Evolutionary conservation across 2,329 filamentous ascomycete species (phyloP).

Genomic region (Dendrostoma leiphaemia): DNA sequence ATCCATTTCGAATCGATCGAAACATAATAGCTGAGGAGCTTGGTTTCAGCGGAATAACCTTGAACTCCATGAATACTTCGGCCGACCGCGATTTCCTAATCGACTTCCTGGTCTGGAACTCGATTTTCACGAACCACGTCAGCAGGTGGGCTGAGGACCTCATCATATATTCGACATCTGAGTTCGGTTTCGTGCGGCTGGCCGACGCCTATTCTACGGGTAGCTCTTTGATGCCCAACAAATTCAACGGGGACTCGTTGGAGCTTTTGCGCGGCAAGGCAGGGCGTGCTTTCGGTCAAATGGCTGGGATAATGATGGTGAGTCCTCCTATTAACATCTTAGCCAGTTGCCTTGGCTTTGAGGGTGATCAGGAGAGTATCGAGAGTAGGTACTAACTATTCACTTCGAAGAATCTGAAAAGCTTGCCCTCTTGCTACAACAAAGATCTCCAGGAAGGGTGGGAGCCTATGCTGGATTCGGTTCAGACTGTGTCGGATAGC

Average conservation of each 20-base stretch:
- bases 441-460: conserved; percentile 70
- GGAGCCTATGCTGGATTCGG: conserved; percentile 72
- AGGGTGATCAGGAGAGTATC: no score
- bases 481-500: conserved; percentile 71
- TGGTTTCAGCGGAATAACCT: conserved; percentile 71
- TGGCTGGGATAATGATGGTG: conserved; percentile 62
- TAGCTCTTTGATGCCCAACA: conserved; percentile 75
- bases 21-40: conserved; percentile 76
- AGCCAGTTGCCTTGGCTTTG: no score
- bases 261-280: conserved; percentile 64
- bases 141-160: conserved; percentile 81
- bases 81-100: conserved; percentile 79
- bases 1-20: conserved; percentile 78
- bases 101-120: conserved; percentile 78
- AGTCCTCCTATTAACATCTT: no score
- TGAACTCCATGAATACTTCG: conserved; percentile 75
- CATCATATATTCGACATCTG: conserved; percentile 75
- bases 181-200: conserved; percentile 73
- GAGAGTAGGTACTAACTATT: no score
- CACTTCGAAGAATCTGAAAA: no score
- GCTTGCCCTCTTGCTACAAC: conserved; percentile 71
- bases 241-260: conserved; percentile 78
- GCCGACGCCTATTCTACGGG: conserved; percentile 80
- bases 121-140: conserved; percentile 76
- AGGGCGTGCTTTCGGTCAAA: conserved; percentile 41